These are phyloP conservation scores for Phytophthora pseudosyringae DNA, from an alignment of 352 stramenopile genomes.

Conservation along the genomic window DNA sequence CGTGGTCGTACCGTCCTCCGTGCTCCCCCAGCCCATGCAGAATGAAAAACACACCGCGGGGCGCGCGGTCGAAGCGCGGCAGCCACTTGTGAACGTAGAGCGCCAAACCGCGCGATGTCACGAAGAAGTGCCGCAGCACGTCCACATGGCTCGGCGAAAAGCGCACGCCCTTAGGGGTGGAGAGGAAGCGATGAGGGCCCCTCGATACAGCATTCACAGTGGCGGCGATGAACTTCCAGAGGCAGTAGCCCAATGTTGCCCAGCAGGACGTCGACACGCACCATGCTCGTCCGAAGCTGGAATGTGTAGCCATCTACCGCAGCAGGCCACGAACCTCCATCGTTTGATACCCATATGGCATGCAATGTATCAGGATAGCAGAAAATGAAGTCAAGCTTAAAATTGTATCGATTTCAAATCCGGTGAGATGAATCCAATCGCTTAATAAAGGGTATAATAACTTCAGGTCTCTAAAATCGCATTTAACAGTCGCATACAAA, in stretches of 20 bases:
- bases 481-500: slow-evolving; percentile 17
- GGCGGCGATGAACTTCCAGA: slow-evolving; percentile 14
- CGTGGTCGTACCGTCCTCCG: slow-evolving; percentile 54
- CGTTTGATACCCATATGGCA: background rate
- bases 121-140: slow-evolving; percentile 40
- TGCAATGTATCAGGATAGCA: background rate
- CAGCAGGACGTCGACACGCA: slow-evolving; percentile 11
- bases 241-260: slow-evolving; percentile 12
- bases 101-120: slow-evolving; percentile 45
- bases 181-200: slow-evolving; percentile 27
- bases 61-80: slow-evolving; percentile 26
- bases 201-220: slow-evolving; percentile 11
- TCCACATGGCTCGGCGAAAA: slow-evolving; percentile 13
- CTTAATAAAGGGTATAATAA: background rate
- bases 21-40: slow-evolving; percentile 68
- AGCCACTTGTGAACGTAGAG: slow-evolving; percentile 59
- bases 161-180: slow-evolving; percentile 6
- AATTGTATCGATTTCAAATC: background rate
- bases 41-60: slow-evolving; percentile 55
- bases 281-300: slow-evolving; percentile 1
- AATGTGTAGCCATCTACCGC: slow-evolving; percentile 13
- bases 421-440: background rate
- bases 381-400: background rate
- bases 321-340: background rate
- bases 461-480: background rate